Percentiles rank a stretch among this genome's conserved stretches.
Evolutionary conservation across 2,329 filamentous ascomycete species (phyloP).

Genomic region (Aspergillus sp.): DNA sequence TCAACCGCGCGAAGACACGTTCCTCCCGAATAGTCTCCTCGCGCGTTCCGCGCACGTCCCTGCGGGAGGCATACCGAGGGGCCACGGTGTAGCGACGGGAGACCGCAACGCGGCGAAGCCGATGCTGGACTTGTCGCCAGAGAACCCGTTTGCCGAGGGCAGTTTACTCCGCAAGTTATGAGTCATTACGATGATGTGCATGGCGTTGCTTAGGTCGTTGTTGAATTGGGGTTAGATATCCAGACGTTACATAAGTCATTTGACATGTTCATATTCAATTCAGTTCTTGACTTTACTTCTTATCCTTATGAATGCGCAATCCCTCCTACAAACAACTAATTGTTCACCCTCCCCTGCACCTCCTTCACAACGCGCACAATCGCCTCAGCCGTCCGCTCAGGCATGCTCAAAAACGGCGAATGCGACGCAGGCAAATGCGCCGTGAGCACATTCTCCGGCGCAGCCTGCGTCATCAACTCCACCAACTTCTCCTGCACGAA

Average conservation of each 20-base stretch:
- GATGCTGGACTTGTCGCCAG: constrained; percentile 41
- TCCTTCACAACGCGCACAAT: background rate
- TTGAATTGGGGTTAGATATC: no score
- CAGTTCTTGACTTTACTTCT: background rate
- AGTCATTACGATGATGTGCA: background rate
- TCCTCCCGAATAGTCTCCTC: constrained; percentile 38
- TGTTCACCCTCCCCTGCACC: background rate
- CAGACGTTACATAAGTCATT: no score
- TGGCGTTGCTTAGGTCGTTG: background rate
- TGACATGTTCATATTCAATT: background rate
- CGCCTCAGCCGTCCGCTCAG: constrained; percentile 31
- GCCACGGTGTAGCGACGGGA: constrained; percentile 41
- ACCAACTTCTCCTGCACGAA: constrained; percentile 30
- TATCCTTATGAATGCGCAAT: background rate
- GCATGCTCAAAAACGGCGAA: constrained; percentile 42
- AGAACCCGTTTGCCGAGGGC: constrained; percentile 44
- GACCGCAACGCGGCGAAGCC: constrained; percentile 38
- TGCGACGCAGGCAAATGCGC: constrained; percentile 31
- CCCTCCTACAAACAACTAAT: background rate
- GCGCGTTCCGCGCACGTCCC: constrained; percentile 23
- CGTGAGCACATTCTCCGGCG: background rate
- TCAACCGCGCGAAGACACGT: constrained; percentile 21
- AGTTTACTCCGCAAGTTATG: constrained; percentile 35
- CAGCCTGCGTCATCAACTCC: background rate
- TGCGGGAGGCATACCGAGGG: constrained; percentile 19